phyloP scores from a whole-genome alignment of 345 rosid genomes.

The Ceriops tagal region DNA sequence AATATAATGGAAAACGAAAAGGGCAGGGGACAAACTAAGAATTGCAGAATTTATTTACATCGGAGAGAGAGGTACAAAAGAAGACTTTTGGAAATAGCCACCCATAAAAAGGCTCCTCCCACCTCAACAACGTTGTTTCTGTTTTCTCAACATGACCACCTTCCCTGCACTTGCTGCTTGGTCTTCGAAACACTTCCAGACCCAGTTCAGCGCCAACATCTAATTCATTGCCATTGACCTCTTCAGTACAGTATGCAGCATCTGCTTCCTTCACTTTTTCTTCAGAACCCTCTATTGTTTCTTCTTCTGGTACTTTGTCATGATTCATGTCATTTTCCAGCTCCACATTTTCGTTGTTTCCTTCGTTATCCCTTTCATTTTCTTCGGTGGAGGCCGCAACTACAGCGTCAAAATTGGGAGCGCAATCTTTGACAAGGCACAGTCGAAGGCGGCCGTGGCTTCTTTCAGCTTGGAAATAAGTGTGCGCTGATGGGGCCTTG shows the following conservation, averaged over 20 bases:
- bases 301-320: constrained; percentile 9
- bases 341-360: not conserved
- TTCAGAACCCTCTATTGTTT: not conserved
- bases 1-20: not conserved
- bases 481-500: constrained; percentile 27
- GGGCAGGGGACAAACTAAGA: not conserved
- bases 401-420: constrained; percentile 18
- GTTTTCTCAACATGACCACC: constrained; percentile 32
- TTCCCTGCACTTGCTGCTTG: constrained; percentile 44
- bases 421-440: constrained; percentile 31
- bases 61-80: constrained; percentile 27
- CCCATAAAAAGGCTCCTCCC: constrained; percentile 57
- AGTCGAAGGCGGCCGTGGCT: constrained; percentile 76
- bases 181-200: constrained; percentile 33
- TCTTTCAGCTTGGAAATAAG: constrained; percentile 57
- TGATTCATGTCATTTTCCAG: constrained; percentile 13
- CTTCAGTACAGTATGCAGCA: not conserved
- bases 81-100: constrained; percentile 55
- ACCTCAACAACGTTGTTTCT: constrained; percentile 46
- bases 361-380: constrained; percentile 5
- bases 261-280: constrained; percentile 18
- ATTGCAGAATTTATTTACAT: not conserved
- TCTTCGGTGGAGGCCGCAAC: not conserved
- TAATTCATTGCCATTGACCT: constrained; percentile 22
- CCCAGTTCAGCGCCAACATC: constrained; percentile 28